A percentile compares a stretch with the other conserved stretches of the same genome.
Evolutionary conservation across 495 filamentous ascomycete species (phyloP).

Genomic region (Aspergillus asperescens): DNA sequence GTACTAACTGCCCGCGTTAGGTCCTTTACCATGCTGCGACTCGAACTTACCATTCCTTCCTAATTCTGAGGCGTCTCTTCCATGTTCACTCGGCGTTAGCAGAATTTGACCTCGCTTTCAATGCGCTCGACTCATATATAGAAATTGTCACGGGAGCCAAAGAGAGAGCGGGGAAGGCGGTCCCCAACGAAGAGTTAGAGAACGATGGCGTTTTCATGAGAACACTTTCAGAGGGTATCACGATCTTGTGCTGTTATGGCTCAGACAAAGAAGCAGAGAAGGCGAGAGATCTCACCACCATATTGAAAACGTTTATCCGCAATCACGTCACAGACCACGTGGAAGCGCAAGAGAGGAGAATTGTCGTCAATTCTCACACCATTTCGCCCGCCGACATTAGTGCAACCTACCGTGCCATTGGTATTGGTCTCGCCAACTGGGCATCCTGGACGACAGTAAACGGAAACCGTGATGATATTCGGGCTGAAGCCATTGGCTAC

Average conservation of each 20-base stretch:
- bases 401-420: conserved; percentile 71
- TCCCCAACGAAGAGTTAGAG: conserved; percentile 72
- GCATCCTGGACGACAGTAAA: conserved; percentile 71
- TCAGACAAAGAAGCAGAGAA: conserved; percentile 68
- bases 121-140: conserved; percentile 83
- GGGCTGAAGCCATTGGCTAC: conserved; percentile 65
- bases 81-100: conserved; percentile 78
- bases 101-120: conserved; percentile 82
- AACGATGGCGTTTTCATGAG: conserved; percentile 66
- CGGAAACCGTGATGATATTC: conserved; percentile 59
- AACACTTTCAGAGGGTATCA: conserved; percentile 72
- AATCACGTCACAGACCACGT: conserved; percentile 36
- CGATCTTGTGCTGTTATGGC: conserved; percentile 76
- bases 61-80: conserved; percentile 81
- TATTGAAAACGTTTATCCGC: conserved; percentile 61
- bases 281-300: conserved; percentile 58
- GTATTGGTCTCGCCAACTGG: conserved; percentile 79
- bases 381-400: conserved; percentile 55
- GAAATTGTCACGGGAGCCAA: conserved; percentile 78
- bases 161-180: conserved; percentile 71
- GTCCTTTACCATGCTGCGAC: conserved; percentile 82
- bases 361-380: conserved; percentile 25
- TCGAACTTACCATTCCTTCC: conserved; percentile 89
- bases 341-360: conserved; percentile 27
- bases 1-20: conserved; percentile 29